phyloP scores from a whole-genome alignment of 495 filamentous ascomycete species.

The Penicillium daleae region DNA sequence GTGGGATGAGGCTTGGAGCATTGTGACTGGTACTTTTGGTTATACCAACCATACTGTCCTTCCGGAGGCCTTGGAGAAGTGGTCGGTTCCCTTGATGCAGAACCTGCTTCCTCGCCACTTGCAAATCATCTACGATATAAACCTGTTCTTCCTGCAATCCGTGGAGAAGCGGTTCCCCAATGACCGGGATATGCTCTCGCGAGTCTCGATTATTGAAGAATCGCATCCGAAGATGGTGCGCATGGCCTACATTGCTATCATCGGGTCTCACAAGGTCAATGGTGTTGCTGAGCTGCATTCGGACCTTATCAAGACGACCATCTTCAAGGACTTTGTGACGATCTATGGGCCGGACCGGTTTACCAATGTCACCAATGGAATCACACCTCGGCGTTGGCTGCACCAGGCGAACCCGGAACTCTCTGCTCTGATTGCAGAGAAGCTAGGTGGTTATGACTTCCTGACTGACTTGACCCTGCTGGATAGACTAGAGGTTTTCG shows the following conservation, averaged over 20 bases:
- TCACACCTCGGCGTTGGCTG: constrained; percentile 93
- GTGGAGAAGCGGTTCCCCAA: constrained; percentile 91
- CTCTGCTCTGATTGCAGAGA: constrained; percentile 88
- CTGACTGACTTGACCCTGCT: constrained; percentile 85
- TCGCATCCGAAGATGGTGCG: constrained; percentile 96
- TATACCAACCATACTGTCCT: constrained; percentile 99
- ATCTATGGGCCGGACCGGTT: constrained; percentile 97
- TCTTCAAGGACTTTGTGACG: constrained; percentile 96
- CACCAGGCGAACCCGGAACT: constrained; percentile 96
- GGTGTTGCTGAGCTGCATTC: constrained; percentile 97
- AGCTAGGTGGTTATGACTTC: constrained; percentile 80
- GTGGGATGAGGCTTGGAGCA: constrained; percentile 93
- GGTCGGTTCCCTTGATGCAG: constrained; percentile 92
- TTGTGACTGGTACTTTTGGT: constrained; percentile 77
- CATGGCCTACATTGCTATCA: constrained; percentile 93
- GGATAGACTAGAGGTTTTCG: constrained; percentile 76
- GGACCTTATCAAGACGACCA: constrained; percentile 95
- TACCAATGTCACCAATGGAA: constrained; percentile 97
- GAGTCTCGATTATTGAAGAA: constrained; percentile 97
- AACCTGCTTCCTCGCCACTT: constrained; percentile 92
- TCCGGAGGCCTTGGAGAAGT: constrained; percentile 96
- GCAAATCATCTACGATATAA: constrained; percentile 99
- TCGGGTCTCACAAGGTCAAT: constrained; percentile 99
- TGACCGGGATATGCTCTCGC: constrained; percentile 78
- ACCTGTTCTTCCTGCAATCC: constrained; percentile 85